Evolutionary conservation across 2,329 filamentous ascomycete species (phyloP).

Genomic region (Alternaria hordeiaustralica): DNA sequence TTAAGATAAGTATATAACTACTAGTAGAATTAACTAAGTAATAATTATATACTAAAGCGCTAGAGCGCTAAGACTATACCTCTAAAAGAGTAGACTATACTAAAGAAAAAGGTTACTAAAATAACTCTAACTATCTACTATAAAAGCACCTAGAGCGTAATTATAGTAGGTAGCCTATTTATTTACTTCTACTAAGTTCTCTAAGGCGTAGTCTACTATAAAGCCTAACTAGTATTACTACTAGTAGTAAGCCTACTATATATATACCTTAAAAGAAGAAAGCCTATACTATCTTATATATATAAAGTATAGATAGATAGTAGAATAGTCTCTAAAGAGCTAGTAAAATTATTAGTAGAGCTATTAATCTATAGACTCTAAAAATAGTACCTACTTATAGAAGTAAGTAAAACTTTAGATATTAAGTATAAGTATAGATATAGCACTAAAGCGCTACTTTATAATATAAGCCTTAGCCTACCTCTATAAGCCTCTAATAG

Average conservation of each 20-base stretch:
- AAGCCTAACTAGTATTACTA: not conserved
- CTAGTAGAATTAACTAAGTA: conserved; percentile 53
- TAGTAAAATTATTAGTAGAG: no score
- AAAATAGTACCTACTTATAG: no score
- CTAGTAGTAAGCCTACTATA: not conserved
- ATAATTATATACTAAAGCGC: not conserved
- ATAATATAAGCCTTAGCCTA: no score
- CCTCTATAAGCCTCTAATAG: no score
- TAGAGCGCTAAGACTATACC: not conserved
- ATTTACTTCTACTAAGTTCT: not conserved
- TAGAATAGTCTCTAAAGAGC: no score
- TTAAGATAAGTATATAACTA: conserved; percentile 41
- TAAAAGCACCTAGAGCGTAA: not conserved
- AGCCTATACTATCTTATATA: not conserved
- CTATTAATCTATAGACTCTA: no score
- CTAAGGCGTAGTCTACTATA: not conserved
- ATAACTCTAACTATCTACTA: not conserved
- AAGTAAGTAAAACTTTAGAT: no score
- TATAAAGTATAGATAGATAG: no score
- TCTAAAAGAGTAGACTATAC: not conserved
- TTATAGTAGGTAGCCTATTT: not conserved
- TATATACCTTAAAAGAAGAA: not conserved
- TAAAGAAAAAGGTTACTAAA: not conserved
- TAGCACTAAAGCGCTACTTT: no score
- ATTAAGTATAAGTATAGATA: no score